Evolutionary conservation across 2,329 filamentous ascomycete genomes (phyloP).

Genomic region (Ophioceras dolichostomum): DNA sequence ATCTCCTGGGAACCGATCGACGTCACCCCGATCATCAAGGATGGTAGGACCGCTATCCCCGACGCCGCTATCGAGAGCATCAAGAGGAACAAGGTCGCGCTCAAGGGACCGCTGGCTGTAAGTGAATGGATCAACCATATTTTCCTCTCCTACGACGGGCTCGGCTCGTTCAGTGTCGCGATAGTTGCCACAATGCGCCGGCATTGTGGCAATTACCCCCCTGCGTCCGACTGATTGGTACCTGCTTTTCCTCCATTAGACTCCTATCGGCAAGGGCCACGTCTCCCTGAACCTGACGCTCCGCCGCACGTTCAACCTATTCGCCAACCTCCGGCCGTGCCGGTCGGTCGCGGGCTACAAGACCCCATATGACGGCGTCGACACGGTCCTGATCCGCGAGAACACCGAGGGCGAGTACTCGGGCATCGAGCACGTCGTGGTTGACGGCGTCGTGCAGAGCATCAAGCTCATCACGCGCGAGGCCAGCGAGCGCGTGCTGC

Average conservation of each 20-base stretch:
- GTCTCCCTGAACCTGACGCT: conserved; percentile 98
- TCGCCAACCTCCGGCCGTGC: conserved; percentile 97
- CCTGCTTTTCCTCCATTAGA: conserved; percentile 46
- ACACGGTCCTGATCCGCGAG: conserved; percentile 96
- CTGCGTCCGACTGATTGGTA: conserved; percentile 9
- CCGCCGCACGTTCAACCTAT: conserved; percentile 98
- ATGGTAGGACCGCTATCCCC: conserved; percentile 92
- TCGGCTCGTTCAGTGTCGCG: no score
- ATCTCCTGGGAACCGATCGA: conserved; percentile 97
- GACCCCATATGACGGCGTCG: conserved; percentile 94
- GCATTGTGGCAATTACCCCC: no score
- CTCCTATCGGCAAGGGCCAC: conserved; percentile 95
- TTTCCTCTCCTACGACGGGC: no score
- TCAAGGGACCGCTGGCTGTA: conserved; percentile 96
- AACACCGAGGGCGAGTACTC: conserved; percentile 99
- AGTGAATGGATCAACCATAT: no score
- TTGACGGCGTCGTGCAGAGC: conserved; percentile 95
- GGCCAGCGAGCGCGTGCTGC: conserved; percentile 88
- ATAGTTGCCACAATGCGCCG: no score
- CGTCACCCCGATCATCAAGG: conserved; percentile 84
- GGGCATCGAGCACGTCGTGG: conserved; percentile 95
- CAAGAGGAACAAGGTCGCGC: conserved; percentile 87
- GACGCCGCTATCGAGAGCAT: conserved; percentile 89
- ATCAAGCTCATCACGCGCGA: conserved; percentile 99
- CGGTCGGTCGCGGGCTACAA: conserved; percentile 95